Percentiles rank a stretch among this genome's conserved stretches.
Evolutionary conservation across 805 yeast genomes (phyloP).

Genomic region (Metschnikowia vanudenii): DNA sequence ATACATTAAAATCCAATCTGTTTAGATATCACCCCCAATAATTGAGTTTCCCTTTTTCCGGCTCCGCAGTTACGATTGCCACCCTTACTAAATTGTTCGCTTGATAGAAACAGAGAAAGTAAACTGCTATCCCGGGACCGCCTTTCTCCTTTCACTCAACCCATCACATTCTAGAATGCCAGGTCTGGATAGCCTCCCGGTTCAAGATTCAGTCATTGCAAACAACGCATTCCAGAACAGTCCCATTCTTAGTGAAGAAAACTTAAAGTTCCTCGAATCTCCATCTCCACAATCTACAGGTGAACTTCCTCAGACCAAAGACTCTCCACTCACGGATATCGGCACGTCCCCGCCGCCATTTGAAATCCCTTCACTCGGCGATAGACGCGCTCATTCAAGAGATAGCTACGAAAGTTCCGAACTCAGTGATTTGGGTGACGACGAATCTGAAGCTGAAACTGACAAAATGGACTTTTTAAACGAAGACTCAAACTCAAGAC

Average conservation of each 20-base stretch:
- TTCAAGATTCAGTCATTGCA: constrained; percentile 1
- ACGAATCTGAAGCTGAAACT: constrained; percentile 85
- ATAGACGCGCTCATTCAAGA: constrained; percentile 14
- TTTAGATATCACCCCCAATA: background rate
- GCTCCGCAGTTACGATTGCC: no score
- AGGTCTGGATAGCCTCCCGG: constrained; percentile 7
- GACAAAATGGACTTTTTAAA: constrained; percentile 70
- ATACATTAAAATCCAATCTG: background rate
- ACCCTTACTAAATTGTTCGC: no score
- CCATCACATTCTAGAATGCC: constrained; percentile 8
- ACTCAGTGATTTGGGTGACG: constrained; percentile 53
- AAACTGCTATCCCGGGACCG: constrained; percentile 1
- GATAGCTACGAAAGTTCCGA: constrained; percentile 42
- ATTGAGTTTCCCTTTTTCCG: background rate
- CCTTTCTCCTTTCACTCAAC: background rate
- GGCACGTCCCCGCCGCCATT: constrained; percentile 42
- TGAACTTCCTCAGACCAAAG: constrained; percentile 24
- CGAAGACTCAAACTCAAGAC: constrained; percentile 24
- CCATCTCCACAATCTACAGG: constrained; percentile 8
- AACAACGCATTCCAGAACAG: background rate
- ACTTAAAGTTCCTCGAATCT: constrained; percentile 5
- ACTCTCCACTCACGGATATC: constrained; percentile 41
- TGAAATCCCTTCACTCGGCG: constrained; percentile 22
- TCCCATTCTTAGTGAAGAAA: constrained; percentile 8
- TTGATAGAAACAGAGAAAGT: background rate